These are phyloP conservation scores for Penicillium canescens DNA, from an alignment of 495 filamentous ascomycete species.

Conservation along the genomic window DNA sequence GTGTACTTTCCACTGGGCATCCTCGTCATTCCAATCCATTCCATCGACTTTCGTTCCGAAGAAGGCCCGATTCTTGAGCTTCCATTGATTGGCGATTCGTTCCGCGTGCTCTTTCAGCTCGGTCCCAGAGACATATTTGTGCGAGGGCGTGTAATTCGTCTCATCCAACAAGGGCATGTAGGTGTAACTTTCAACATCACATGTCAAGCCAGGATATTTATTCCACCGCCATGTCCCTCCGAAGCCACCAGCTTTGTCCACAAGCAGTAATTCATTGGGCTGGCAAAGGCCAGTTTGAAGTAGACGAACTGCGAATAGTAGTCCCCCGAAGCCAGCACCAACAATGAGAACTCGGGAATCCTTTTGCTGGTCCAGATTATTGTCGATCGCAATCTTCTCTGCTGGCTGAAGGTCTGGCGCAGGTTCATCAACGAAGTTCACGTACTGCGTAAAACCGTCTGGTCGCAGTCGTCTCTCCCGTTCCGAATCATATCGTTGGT, in stretches of 20 bases:
- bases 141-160: constrained; percentile 54
- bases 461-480: constrained; percentile 2
- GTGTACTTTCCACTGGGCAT: not conserved
- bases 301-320: constrained; percentile 49
- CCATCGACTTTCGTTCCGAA: constrained; percentile 28
- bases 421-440: not conserved
- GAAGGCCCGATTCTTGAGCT: constrained; percentile 44
- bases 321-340: constrained; percentile 54
- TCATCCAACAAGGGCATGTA: constrained; percentile 61
- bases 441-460: constrained; percentile 2
- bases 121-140: constrained; percentile 23
- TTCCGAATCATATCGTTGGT: not conserved
- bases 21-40: constrained; percentile 9
- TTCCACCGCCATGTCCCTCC: constrained; percentile 57
- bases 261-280: constrained; percentile 45
- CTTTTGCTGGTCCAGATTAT: not conserved
- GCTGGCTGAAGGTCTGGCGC: too few species aligned
- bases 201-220: constrained; percentile 35
- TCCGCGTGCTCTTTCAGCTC: constrained; percentile 29
- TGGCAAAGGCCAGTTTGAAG: constrained; percentile 43
- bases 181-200: constrained; percentile 32
- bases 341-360: constrained; percentile 30
- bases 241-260: constrained; percentile 41
- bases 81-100: constrained; percentile 35
- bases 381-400: not conserved